phyloP scores from a whole-genome alignment of 345 rosid genomes.

The Euphorbia lathyris region DNA sequence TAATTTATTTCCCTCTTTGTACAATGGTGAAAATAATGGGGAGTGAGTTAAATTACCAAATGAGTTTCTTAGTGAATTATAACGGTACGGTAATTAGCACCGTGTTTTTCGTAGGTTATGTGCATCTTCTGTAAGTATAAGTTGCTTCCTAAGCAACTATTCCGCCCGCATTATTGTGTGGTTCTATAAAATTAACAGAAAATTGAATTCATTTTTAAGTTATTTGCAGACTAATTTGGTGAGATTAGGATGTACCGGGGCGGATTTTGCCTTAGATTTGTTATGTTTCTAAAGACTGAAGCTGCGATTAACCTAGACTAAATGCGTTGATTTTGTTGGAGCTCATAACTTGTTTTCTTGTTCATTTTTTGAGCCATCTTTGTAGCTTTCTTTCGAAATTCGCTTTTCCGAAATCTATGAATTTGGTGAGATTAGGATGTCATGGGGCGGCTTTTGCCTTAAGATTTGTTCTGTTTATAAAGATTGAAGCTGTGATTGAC shows the following conservation, averaged over 20 bases:
- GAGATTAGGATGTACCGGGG: neutral
- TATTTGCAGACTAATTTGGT: neutral
- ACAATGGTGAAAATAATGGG: neutral
- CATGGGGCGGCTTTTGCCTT: neutral
- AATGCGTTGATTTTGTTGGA: neutral
- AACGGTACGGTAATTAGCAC: neutral
- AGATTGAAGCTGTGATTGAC: neutral
- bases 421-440: neutral
- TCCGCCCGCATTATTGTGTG: neutral
- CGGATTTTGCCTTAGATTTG: neutral
- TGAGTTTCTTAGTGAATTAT: constrained; percentile 4
- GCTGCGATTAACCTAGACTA: neutral
- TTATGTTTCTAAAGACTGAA: neutral
- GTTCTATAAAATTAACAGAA: constrained; percentile 6
- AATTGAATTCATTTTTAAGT: neutral
- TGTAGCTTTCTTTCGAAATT: too few species aligned
- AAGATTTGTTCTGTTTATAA: neutral
- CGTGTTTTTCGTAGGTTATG: constrained; percentile 4
- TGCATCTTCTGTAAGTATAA: constrained; percentile 6
- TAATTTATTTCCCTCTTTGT: constrained; percentile 29
- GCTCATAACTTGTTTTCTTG: neutral
- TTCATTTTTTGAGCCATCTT: too few species aligned
- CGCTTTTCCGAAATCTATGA: neutral
- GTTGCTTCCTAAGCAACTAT: constrained; percentile 34
- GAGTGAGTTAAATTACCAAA: constrained; percentile 29